Evolutionary conservation across 225 moss, liverwort and hornwort species (phyloP).

Genomic region (Marchantia paleacea): DNA sequence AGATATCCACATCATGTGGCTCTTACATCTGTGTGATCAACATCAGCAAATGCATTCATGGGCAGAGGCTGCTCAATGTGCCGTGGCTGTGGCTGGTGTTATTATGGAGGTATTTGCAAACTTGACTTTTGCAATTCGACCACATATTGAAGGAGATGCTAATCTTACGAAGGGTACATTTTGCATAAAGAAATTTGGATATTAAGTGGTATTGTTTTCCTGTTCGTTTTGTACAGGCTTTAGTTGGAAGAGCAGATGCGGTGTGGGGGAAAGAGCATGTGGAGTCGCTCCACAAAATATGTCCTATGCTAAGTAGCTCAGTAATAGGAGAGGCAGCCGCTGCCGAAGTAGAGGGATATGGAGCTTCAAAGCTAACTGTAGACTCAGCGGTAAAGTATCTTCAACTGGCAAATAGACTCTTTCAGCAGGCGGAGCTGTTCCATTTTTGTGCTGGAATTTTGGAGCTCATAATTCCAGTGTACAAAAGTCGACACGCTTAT

Average conservation of each 20-base stretch:
- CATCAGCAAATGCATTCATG: slow-evolving; percentile 96
- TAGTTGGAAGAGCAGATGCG: slow-evolving; percentile 75
- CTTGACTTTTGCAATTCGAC: not conserved
- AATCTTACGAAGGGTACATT: not conserved
- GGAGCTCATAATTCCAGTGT: slow-evolving; percentile 94
- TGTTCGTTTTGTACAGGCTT: slow-evolving; percentile 57
- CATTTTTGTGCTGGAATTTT: slow-evolving; percentile 94
- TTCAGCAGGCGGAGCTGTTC: slow-evolving; percentile 83
- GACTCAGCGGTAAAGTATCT: slow-evolving; percentile 98
- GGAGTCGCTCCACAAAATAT: slow-evolving; percentile 70
- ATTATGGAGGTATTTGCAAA: slow-evolving; percentile 75
- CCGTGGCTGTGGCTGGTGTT: slow-evolving; percentile 94
- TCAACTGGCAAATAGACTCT: slow-evolving; percentile 89
- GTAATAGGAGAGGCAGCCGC: slow-evolving; percentile 87
- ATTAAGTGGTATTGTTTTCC: not conserved
- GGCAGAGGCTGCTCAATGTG: slow-evolving; percentile 96
- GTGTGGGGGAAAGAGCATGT: slow-evolving; percentile 96
- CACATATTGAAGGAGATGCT: not conserved
- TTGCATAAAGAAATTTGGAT: not conserved
- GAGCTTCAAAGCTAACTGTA: slow-evolving; percentile 90
- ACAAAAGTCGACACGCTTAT: slow-evolving; percentile 88
- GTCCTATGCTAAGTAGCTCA: slow-evolving; percentile 91
- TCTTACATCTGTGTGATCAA: slow-evolving; percentile 90
- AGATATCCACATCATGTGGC: slow-evolving; percentile 98
- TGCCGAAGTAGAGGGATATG: slow-evolving; percentile 97